phyloP scores from a whole-genome alignment of 768 basidiomycete genomes.

The Udeniomyces megalosporus region DNA sequence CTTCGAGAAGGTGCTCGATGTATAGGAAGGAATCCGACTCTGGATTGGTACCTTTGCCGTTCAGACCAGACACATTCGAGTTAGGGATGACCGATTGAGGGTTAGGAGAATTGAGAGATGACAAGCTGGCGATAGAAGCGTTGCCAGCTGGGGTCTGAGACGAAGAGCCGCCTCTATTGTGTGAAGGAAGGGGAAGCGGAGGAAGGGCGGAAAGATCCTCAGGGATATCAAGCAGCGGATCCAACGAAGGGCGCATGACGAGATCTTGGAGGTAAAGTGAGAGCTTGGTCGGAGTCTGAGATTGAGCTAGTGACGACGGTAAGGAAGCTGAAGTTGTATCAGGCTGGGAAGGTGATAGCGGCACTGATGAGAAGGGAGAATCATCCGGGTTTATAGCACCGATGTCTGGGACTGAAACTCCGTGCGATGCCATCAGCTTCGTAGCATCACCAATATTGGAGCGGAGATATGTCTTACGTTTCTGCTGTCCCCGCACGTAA shows the following conservation, averaged over 20 bases:
- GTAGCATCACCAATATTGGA: too few relatives aligned
- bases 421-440: too few relatives aligned
- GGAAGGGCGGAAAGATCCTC: constrained; percentile 20
- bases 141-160: not conserved
- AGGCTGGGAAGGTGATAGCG: not conserved
- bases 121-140: not conserved
- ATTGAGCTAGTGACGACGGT: not conserved
- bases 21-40: constrained; percentile 87
- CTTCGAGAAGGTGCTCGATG: constrained; percentile 80
- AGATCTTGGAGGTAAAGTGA: constrained; percentile 29
- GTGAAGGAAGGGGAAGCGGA: constrained; percentile 9
- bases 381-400: constrained; percentile 21
- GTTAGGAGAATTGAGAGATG: not conserved
- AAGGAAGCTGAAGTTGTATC: not conserved
- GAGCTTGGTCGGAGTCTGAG: constrained; percentile 18
- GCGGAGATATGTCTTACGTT: too few relatives aligned
- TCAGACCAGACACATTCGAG: not conserved
- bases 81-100: too few relatives aligned
- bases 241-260: constrained; percentile 25
- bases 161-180: constrained; percentile 3
- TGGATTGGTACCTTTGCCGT: constrained; percentile 40
- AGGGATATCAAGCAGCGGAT: constrained; percentile 28
- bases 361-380: not conserved
- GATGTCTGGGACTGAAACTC: constrained; percentile 4
- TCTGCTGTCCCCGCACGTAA: constrained; percentile 56